phyloP scores from a whole-genome alignment of 148 eudicot genomes.

The Cornus florida region DNA sequence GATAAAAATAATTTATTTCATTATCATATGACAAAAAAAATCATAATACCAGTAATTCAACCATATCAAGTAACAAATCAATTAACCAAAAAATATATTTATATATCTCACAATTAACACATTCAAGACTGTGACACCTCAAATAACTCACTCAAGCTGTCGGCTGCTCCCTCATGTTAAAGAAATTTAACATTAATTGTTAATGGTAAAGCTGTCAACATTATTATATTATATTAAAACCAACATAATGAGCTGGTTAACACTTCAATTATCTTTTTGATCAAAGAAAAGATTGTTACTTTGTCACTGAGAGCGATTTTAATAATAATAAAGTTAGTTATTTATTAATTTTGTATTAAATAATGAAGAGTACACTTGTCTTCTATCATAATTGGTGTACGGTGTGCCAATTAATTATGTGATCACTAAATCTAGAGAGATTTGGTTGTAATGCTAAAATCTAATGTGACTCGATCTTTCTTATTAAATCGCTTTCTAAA shows the following conservation, averaged over 20 bases:
- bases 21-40: not conserved
- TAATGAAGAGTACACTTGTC: not conserved
- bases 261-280: not conserved
- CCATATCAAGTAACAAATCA: not conserved
- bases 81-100: not conserved
- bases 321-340: not conserved
- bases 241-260: not conserved
- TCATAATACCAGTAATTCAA: not conserved
- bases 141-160: not conserved
- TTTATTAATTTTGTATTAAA: not conserved
- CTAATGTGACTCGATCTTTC: not conserved
- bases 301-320: not conserved
- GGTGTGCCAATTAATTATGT: not conserved
- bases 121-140: not conserved
- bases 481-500: not conserved
- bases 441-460: not conserved
- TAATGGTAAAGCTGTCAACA: conserved; percentile 1
- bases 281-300: not conserved
- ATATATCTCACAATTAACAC: not conserved
- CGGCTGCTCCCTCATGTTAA: conserved; percentile 1
- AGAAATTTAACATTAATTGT: not conserved
- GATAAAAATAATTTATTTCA: not conserved
- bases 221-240: not conserved
- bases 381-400: conserved; percentile 4
- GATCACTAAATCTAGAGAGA: conserved; percentile 18